These are phyloP conservation scores for Plantago ovata DNA, from an alignment of 257 asterid species.

Conservation along the genomic window DNA sequence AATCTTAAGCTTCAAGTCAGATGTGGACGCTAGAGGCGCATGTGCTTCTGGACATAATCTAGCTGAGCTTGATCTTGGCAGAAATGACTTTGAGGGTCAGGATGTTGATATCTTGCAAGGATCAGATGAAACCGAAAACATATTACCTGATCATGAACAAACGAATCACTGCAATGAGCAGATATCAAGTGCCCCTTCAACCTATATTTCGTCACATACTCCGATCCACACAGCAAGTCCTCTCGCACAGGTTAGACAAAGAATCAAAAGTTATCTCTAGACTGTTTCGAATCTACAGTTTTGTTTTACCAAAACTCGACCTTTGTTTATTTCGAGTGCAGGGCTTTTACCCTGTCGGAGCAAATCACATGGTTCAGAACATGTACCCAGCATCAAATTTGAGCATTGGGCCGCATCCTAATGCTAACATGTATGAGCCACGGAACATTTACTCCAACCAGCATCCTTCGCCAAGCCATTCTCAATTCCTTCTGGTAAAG, in stretches of 20 bases:
- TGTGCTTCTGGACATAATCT: constrained; percentile 32
- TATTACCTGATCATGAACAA: constrained; percentile 35
- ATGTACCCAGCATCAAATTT: constrained; percentile 46
- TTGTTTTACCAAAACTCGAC: not conserved
- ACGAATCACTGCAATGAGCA: constrained; percentile 34
- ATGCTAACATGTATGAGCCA: constrained; percentile 46
- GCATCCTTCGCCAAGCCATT: constrained; percentile 46
- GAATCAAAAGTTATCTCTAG: not conserved
- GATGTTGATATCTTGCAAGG: constrained; percentile 36
- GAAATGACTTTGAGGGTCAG: constrained; percentile 38
- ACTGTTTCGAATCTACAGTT: not conserved
- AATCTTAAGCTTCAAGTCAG: constrained; percentile 40
- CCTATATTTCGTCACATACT: constrained; percentile 44
- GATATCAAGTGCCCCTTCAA: constrained; percentile 34
- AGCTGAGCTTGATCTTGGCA: constrained; percentile 29
- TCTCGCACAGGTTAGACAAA: constrained; percentile 41
- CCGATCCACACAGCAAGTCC: constrained; percentile 43
- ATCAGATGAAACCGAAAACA: constrained; percentile 32
- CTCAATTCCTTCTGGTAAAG: constrained; percentile 49
- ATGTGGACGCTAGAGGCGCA: constrained; percentile 32
- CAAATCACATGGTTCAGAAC: constrained; percentile 47
- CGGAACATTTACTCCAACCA: constrained; percentile 42
- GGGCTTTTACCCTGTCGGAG: constrained; percentile 50
- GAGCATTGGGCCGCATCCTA: constrained; percentile 37
- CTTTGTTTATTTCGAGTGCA: constrained; percentile 21